A percentile compares a stretch with the other conserved stretches of the same genome.
phyloP scores from a whole-genome alignment of 2,329 filamentous ascomycete genomes.

The Aureobasidium sp. region DNA sequence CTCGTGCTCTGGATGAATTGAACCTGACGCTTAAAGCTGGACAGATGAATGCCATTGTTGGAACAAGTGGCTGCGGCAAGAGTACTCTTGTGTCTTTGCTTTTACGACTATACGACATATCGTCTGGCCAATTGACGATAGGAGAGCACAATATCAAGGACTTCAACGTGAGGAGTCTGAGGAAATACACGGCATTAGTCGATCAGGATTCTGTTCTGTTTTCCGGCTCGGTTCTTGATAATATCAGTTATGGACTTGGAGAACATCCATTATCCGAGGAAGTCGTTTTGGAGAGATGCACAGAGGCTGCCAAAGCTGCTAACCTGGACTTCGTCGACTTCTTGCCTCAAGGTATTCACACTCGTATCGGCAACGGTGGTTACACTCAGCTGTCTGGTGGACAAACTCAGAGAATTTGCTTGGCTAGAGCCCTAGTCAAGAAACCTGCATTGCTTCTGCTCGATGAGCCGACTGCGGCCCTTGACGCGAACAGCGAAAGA shows the following conservation, averaged over 20 bases:
- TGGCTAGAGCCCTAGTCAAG: slow-evolving; percentile 38
- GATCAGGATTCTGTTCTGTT: slow-evolving; percentile 40
- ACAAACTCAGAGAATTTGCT: slow-evolving; percentile 38
- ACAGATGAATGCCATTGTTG: slow-evolving; percentile 37
- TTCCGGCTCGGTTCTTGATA: slow-evolving; percentile 36
- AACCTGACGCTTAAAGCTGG: slow-evolving; percentile 29
- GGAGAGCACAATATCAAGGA: slow-evolving; percentile 32
- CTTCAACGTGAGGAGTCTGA: slow-evolving; percentile 27
- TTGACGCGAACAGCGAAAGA: slow-evolving; percentile 36
- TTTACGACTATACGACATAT: slow-evolving; percentile 35
- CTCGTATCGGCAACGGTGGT: slow-evolving; percentile 34
- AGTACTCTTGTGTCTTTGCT: slow-evolving; percentile 37
- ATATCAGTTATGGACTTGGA: slow-evolving; percentile 32
- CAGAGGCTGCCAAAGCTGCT: slow-evolving; percentile 29
- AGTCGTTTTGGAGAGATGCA: slow-evolving; percentile 20
- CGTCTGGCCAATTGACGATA: slow-evolving; percentile 30
- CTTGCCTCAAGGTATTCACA: slow-evolving; percentile 37
- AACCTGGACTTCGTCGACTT: slow-evolving; percentile 37
- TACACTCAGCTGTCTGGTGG: slow-evolving; percentile 34
- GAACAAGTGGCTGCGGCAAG: slow-evolving; percentile 37
- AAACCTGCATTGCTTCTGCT: slow-evolving; percentile 37
- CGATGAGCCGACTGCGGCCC: slow-evolving; percentile 38
- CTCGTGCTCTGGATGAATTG: slow-evolving; percentile 31
- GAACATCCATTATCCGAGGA: slow-evolving; percentile 17
- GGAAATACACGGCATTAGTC: slow-evolving; percentile 36